These are phyloP conservation scores for Butyriboletus loyo DNA, from an alignment of 768 basidiomycete species.

Conservation along the genomic window DNA sequence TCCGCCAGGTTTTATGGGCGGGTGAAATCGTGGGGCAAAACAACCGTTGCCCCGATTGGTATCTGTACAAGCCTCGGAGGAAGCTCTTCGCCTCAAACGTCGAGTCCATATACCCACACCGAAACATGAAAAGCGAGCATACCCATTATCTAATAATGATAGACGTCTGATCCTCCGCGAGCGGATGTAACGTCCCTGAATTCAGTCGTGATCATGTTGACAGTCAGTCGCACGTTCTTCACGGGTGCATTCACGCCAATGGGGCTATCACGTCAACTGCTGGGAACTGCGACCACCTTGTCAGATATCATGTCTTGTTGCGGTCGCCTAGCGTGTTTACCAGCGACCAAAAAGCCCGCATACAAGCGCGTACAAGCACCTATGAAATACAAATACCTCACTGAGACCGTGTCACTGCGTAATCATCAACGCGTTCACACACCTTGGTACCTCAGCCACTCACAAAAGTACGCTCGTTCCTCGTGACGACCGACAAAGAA, in stretches of 20 bases:
- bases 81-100: background rate
- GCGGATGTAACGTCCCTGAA: background rate
- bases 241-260: background rate
- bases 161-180: background rate
- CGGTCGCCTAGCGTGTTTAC: background rate
- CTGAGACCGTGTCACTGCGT: background rate
- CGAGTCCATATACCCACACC: background rate
- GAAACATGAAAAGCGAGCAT: background rate
- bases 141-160: slow-evolving; percentile 6
- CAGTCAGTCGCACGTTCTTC: slow-evolving; percentile 5
- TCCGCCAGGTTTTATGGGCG: slow-evolving; percentile 8
- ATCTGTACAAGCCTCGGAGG: background rate
- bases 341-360: background rate
- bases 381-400: background rate
- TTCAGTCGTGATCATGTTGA: background rate
- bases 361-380: background rate
- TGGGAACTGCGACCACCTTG: background rate
- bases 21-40: background rate
- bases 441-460: background rate
- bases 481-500: background rate
- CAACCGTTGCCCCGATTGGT: background rate
- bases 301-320: too few relatives aligned
- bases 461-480: background rate
- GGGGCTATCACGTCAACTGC: background rate
- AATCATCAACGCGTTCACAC: background rate